Base-by-base conservation (phyloP, 345 rosid genomes). In the Sisymbrium irio region DNA sequence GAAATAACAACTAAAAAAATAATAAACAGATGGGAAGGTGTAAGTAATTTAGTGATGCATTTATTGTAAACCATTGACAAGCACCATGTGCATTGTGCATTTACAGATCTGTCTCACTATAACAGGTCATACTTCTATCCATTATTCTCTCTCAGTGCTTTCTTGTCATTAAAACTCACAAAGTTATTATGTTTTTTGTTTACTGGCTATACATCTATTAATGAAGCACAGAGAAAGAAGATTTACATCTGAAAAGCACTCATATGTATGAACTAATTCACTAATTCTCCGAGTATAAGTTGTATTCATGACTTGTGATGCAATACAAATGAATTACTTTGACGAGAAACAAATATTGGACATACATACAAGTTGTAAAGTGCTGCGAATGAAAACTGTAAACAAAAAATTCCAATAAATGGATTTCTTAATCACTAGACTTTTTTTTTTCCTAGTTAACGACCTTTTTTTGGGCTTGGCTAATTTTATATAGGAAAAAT, bases 81-180 rank as follows among this genome's bases (percentile, higher is more conserved):
- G 66, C 10, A 32, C 36, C 73, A 74, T 74, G 73, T 74, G 73
- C 62, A 40, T 37, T 74, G 73, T 74, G 73, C 62, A 40, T 37
- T 42, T 37, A 49, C 20, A 74, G 77, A 58, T 67, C 67, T 74
- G 32, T 15, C 6, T 41, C 49, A 19, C 20, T 63, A 3, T 8
- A 51, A 66, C 47, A 51, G 4, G 17, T 32, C 35, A 32, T 18
- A 47, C 68, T 47, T 65, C 19, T 4, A 30, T 46, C 57, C 69
- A 46, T 12, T 47, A 47, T 65, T 51, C 37, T 65, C 57, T 14
- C 3, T 28, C 32, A 28, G 55, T 30, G 7, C 15, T 44, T 27
- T 6, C 0, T 17, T 45, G 8, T 30, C 5, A 42, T 25, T 11
- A 3, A 30, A 15, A 5, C 18, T 45, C 15, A 30, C 40, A 63